Evolutionary conservation across 2,329 filamentous ascomycete genomes (phyloP).

Genomic region (Fusarium sp.): DNA sequence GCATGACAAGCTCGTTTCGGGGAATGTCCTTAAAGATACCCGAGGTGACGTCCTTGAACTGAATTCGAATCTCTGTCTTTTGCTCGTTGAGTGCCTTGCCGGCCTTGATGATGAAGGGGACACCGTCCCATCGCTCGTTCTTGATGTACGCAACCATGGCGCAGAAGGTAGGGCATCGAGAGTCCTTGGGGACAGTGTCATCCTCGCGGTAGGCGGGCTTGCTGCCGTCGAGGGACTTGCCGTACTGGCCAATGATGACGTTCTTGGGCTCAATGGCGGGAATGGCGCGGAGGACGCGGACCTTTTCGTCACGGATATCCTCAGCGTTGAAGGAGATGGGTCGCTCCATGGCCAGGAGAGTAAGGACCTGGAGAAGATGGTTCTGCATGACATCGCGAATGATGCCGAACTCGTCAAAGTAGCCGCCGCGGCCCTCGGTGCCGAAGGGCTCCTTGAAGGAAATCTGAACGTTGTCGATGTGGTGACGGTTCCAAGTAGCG

Average conservation of each 20-base stretch:
- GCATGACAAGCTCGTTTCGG: conserved; percentile 98
- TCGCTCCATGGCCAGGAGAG: conserved; percentile 96
- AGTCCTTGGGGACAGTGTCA: conserved; percentile 96
- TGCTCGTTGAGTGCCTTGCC: conserved; percentile 99
- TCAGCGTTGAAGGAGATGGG: conserved; percentile 98
- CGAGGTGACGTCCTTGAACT: conserved; percentile 99
- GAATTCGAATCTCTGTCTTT: conserved; percentile 98
- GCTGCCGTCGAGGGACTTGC: conserved; percentile 92
- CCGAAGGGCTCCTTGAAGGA: conserved; percentile 99
- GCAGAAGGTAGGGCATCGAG: conserved; percentile 97
- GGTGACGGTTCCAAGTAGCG: conserved; percentile 98
- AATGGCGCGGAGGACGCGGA: conserved; percentile 93
- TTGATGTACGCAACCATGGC: conserved; percentile 98
- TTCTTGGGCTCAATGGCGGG: conserved; percentile 98
- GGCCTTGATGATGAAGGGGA: conserved; percentile 99
- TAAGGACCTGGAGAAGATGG: conserved; percentile 96
- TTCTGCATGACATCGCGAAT: conserved; percentile 99
- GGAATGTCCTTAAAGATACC: conserved; percentile 99
- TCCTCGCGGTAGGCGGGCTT: conserved; percentile 99
- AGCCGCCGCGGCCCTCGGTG: conserved; percentile 96
- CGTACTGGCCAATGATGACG: conserved; percentile 99
- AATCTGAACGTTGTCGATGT: conserved; percentile 99
- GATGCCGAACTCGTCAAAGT: conserved; percentile 99
- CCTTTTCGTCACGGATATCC: conserved; percentile 98
- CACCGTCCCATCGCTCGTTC: conserved; percentile 99